Base-by-base conservation (phyloP, 805 yeast genomes). In the Candida vaughaniae region DNA sequence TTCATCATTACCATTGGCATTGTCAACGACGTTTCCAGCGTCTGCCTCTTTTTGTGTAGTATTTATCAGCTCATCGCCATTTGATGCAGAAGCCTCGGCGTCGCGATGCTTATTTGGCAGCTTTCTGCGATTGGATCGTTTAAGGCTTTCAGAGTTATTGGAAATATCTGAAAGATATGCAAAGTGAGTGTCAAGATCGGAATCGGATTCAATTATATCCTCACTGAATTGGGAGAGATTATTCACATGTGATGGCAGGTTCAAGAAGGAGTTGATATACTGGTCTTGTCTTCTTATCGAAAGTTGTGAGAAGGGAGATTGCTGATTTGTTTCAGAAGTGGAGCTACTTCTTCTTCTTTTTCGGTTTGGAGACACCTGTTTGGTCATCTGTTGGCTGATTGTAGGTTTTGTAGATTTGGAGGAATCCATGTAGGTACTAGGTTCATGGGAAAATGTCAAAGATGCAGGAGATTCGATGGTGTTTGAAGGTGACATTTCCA, bases 101-200 rank as follows among this genome's bases (percentile, higher is more conserved):
- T n/a, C n/a, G n/a, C n/a, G n/a, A n/a, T n/a, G n/a, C n/a, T n/a
- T n/a, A n/a, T n/a, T n/a, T n/a, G n/a, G 18, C 6, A 11, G 15
- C 18, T 27, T 5, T 14, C 30, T 5, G 9, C 18, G 30, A 11
- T 27, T 14, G 18, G 8, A 16, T 9, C 30, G 5, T 15, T 11
- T 27, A 7, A 27, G 30, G 16, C 30, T 12, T 7, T 12, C 16
- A 15, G 30, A 27, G 11, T 27, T n/a, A 16, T 27, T 27, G 5
- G 32, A 29, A 16, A 29, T 29, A 18, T 29, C 32, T 7, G 32
- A 29, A 8, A 29, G 12, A 29, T 29, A 16, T 17, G 32, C 32
- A 10, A 29, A 29, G 11, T 29, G 22, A 7, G 23, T n/a, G 6
- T 18, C 32, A 10, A 29, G 10, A 8, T 29, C 32, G n/a, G 32